These are phyloP conservation scores for Polygonum aviculare DNA, from an alignment of 148 eudicot genomes.

Conservation along the genomic window DNA sequence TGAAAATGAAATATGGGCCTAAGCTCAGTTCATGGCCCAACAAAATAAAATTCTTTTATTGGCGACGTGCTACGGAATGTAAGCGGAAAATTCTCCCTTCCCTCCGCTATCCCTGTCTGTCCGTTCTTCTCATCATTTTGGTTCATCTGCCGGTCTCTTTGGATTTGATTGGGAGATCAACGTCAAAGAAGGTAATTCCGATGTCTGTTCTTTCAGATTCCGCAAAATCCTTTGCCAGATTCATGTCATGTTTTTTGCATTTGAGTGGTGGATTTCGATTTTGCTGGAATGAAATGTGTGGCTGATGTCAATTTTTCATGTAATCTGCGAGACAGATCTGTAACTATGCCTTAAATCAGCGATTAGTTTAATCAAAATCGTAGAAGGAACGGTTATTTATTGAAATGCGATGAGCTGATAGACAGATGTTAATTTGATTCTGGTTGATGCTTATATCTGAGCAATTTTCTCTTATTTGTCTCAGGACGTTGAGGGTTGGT, in stretches of 20 bases:
- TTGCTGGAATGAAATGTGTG: background rate
- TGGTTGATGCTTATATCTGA: background rate
- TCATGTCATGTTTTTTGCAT: background rate
- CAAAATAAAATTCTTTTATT: background rate
- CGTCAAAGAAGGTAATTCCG: background rate
- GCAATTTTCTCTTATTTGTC: background rate
- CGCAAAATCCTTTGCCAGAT: background rate
- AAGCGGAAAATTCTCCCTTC: conserved; percentile 6
- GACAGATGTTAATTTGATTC: background rate
- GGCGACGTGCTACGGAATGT: background rate
- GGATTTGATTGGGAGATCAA: background rate
- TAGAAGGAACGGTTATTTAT: background rate
- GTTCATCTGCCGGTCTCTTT: conserved; percentile 4
- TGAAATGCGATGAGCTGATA: background rate
- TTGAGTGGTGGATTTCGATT: background rate
- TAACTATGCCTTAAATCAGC: background rate
- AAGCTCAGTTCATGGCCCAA: background rate
- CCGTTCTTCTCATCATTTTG: background rate
- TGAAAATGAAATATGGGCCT: background rate
- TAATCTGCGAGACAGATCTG: background rate
- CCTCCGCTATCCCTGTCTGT: background rate
- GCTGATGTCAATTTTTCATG: background rate
- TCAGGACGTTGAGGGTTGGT: conserved; percentile 3
- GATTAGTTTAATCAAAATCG: background rate
- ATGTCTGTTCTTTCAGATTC: background rate